A percentile compares a stretch with the other conserved stretches of the same genome.
Conservation (phyloP, 202 grass and related monocot species). For the Eragrostis tef region DNA sequence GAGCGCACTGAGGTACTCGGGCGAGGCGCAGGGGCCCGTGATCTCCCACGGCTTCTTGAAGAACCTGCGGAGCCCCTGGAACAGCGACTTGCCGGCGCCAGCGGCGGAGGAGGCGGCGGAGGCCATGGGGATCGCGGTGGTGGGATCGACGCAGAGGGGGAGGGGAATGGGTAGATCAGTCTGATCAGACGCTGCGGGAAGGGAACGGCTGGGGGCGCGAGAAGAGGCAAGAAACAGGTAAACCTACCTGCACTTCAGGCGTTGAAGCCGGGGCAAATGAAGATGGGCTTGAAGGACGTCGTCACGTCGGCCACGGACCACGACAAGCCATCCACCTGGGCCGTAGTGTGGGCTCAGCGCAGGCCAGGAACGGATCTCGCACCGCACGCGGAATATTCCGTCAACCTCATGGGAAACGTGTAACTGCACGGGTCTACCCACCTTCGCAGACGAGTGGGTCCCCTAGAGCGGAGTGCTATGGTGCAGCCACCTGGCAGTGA, state of each 20-base stretch:
- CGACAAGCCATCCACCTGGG: no score
- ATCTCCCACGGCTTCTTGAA: slow-evolving; percentile 97
- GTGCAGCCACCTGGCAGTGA: background rate
- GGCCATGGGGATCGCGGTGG: slow-evolving; percentile 58
- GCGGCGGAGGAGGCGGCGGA: slow-evolving; percentile 48
- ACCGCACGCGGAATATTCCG: slow-evolving; percentile 34
- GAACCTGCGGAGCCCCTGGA: slow-evolving; percentile 71
- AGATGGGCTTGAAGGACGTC: no score
- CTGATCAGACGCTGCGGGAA: slow-evolving; percentile 24
- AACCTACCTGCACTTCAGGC: no score
- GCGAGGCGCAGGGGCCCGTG: slow-evolving; percentile 84
- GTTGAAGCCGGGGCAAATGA: no score
- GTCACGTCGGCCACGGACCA: no score
- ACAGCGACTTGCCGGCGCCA: slow-evolving; percentile 60
- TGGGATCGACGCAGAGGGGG: background rate
- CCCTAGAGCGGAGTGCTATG: accelerated
- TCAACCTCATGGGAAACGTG: background rate
- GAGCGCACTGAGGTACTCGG: slow-evolving; percentile 79
- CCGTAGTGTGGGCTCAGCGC: no score
- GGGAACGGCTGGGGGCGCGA: background rate
- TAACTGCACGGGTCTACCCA: background rate
- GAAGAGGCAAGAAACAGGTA: slow-evolving; percentile 26
- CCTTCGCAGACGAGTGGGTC: background rate
- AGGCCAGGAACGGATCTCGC: background rate
- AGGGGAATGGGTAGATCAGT: no score